Percentiles rank a stretch among this genome's conserved stretches.
Conservation (phyloP, 1,139 yeast genomes). For the Hemisphaericaspora xylofermentans region DNA sequence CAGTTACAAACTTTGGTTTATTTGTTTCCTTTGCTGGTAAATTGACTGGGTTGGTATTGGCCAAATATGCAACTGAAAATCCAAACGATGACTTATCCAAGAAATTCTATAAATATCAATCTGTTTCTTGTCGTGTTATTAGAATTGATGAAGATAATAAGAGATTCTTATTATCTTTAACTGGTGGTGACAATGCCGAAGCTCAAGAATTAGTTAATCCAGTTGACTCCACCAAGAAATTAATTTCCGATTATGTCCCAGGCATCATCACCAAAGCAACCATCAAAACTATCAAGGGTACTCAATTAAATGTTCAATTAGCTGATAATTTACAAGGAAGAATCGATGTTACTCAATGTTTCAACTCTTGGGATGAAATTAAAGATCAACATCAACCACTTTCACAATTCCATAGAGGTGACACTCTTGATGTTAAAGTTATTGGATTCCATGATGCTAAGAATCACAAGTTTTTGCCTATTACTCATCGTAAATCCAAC, state of each 20-base stretch:
- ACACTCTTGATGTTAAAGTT: conserved; percentile 59
- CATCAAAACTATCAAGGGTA: conserved; percentile 63
- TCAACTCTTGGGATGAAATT: conserved; percentile 55
- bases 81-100: conserved; percentile 56
- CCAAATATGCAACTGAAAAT: conserved; percentile 65
- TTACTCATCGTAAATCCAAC: conserved; percentile 56
- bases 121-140: conserved; percentile 64
- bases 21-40: conserved; percentile 81
- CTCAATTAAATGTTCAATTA: conserved; percentile 72
- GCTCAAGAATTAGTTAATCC: conserved; percentile 48
- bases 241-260: conserved; percentile 51
- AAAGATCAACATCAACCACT: conserved; percentile 61
- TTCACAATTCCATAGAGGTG: conserved; percentile 57
- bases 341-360: conserved; percentile 73
- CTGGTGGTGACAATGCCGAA: conserved; percentile 27
- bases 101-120: conserved; percentile 61
- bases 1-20: conserved; percentile 74
- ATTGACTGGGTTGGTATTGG: conserved; percentile 80
- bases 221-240: conserved; percentile 51
- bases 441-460: conserved; percentile 78
- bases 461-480: conserved; percentile 67
- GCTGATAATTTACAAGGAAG: conserved; percentile 83
- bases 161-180: conserved; percentile 66
- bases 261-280: conserved; percentile 64
- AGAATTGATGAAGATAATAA: conserved; percentile 65